Conservation (phyloP, 202 grass and related monocot species). For the Panicum virgatum region DNA sequence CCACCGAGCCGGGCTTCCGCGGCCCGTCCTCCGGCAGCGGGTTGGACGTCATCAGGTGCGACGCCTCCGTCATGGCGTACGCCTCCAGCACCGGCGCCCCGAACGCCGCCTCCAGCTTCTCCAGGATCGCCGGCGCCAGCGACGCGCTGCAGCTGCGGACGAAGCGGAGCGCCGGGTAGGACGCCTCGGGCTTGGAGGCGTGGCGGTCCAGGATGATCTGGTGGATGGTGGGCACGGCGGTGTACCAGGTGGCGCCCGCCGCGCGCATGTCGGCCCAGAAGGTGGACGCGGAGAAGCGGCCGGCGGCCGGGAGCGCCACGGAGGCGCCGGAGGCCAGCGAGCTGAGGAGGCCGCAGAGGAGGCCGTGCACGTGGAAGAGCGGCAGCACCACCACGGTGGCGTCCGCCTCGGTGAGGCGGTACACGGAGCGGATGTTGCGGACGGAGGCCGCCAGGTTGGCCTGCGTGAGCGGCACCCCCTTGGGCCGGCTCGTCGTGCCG, state of each 20-base stretch:
- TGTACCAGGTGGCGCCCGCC: conserved; percentile 79
- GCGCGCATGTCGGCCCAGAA: conserved; percentile 90
- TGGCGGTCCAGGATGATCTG: conserved; percentile 93
- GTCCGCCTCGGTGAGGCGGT: conserved; percentile 58
- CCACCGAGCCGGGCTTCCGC: conserved; percentile 63
- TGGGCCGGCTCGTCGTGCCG: conserved; percentile 90
- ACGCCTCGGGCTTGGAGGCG: conserved; percentile 35
- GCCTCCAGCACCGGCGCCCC: conserved; percentile 76
- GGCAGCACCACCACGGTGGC: conserved; percentile 79
- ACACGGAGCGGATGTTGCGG: conserved; percentile 67
- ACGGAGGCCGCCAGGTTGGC: conserved; percentile 85
- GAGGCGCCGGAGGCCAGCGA: conserved; percentile 66
- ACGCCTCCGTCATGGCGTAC: conserved; percentile 94
- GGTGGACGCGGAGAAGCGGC: conserved; percentile 81
- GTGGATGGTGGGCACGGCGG: conserved; percentile 87
- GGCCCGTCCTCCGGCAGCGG: conserved; percentile 62
- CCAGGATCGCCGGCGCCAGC: conserved; percentile 71
- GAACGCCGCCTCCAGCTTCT: conserved; percentile 64
- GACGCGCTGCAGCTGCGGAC: conserved; percentile 95
- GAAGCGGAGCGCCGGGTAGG: conserved; percentile 68
- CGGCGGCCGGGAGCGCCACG: conserved; percentile 51
- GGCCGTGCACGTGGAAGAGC: conserved; percentile 93
- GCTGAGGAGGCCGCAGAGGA: conserved; percentile 63
- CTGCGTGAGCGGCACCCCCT: conserved; percentile 85
- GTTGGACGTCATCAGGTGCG: conserved; percentile 87